A percentile compares a stretch with the other conserved stretches of the same genome.
Conservation (phyloP, 2,329 filamentous ascomycete genomes). For the Septoria petroselini region DNA sequence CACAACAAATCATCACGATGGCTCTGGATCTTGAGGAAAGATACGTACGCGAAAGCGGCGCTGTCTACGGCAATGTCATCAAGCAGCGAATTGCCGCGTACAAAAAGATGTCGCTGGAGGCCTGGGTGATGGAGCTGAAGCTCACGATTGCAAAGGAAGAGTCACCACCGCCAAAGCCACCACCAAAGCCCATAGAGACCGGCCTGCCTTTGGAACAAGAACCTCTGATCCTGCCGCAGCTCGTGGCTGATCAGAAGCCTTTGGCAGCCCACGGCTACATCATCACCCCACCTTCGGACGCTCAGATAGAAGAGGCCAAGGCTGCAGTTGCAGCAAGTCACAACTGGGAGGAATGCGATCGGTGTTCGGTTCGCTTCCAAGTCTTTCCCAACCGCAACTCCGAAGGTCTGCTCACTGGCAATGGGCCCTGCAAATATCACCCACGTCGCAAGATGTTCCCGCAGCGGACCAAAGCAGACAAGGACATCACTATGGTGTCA, state of each 20-base stretch:
- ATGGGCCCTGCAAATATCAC: slow-evolving; percentile 77
- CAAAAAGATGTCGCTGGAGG: slow-evolving; percentile 67
- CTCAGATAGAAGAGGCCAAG: slow-evolving; percentile 64
- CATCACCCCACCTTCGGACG: slow-evolving; percentile 60
- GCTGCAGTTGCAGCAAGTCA: slow-evolving; percentile 63
- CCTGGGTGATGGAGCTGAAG: slow-evolving; percentile 58
- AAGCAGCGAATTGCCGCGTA: slow-evolving; percentile 75
- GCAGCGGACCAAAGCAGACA: slow-evolving; percentile 53
- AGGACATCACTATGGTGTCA: slow-evolving; percentile 46
- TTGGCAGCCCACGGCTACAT: slow-evolving; percentile 76
- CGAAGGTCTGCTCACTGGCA: slow-evolving; percentile 72
- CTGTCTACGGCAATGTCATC: slow-evolving; percentile 78
- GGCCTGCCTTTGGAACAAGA: slow-evolving; percentile 68
- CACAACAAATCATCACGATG: slow-evolving; percentile 65
- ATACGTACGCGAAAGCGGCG: slow-evolving; percentile 61
- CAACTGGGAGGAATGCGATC: slow-evolving; percentile 85
- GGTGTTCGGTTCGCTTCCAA: slow-evolving; percentile 82
- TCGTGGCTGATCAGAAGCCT: slow-evolving; percentile 60
- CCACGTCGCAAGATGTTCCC: slow-evolving; percentile 67
- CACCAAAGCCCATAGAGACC: slow-evolving; percentile 57
- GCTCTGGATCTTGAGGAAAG: slow-evolving; percentile 77
- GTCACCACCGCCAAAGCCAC: slow-evolving; percentile 30
- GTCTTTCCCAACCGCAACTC: slow-evolving; percentile 82
- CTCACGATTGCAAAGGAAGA: slow-evolving; percentile 20
- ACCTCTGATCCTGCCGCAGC: slow-evolving; percentile 57